Conservation (phyloP, 768 basidiomycete species). For the Lentinula raphanica region DNA sequence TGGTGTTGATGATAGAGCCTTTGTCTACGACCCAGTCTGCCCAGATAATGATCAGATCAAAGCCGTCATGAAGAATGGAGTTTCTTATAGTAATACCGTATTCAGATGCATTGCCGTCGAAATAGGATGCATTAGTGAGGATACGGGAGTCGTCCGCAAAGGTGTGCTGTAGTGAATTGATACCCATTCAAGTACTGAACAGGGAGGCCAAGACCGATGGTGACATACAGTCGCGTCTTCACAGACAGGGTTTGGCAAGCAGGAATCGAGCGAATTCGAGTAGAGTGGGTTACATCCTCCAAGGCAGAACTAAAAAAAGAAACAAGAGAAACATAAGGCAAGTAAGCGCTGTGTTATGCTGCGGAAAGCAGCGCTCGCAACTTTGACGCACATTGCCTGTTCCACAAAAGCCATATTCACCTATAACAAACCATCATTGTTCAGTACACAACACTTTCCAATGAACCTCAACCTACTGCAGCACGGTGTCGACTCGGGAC, state of each 20-base stretch:
- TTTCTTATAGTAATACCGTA: no score
- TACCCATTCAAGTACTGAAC: not conserved
- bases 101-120: slow-evolving; percentile 66
- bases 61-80: no score
- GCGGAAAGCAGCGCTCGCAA: not conserved
- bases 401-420: slow-evolving; percentile 54
- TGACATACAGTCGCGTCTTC: slow-evolving; percentile 48
- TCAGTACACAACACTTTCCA: not conserved
- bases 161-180: slow-evolving; percentile 42
- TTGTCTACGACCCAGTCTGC: slow-evolving; percentile 69
- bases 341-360: slow-evolving; percentile 3
- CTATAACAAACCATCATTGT: slow-evolving; percentile 21
- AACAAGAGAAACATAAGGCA: not conserved
- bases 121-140: slow-evolving; percentile 58
- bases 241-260: slow-evolving; percentile 70
- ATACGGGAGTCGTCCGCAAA: slow-evolving; percentile 65
- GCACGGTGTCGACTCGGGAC: slow-evolving; percentile 42
- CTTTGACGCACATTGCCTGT: slow-evolving; percentile 31
- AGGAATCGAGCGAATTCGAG: slow-evolving; percentile 61
- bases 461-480: slow-evolving; percentile 36
- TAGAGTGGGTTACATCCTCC: slow-evolving; percentile 83
- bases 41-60: not conserved
- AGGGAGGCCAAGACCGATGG: not conserved
- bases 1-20: slow-evolving; percentile 62
- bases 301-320: slow-evolving; percentile 56